Conservation (phyloP, 768 basidiomycete genomes). For the Crepidotus variabilis region DNA sequence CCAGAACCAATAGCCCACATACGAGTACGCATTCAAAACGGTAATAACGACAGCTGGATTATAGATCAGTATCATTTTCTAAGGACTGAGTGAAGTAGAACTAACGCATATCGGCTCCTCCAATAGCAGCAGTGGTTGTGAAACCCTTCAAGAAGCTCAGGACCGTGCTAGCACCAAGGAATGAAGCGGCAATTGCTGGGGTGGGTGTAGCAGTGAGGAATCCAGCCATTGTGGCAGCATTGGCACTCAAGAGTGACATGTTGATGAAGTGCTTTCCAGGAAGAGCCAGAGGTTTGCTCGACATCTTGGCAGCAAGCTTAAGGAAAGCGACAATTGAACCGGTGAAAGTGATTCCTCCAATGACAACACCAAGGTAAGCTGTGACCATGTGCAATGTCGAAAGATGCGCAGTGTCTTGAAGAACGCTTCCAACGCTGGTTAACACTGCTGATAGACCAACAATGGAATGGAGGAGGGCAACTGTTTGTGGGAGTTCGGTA, state of each 20-base stretch:
- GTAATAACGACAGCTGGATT: slow-evolving; percentile 80
- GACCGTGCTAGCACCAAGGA: slow-evolving; percentile 66
- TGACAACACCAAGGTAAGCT: slow-evolving; percentile 82
- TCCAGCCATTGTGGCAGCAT: slow-evolving; percentile 69
- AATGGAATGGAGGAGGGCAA: slow-evolving; percentile 79
- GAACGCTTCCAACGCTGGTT: slow-evolving; percentile 79
- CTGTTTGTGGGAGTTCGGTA: slow-evolving; percentile 82
- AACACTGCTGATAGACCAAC: slow-evolving; percentile 88
- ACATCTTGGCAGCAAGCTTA: slow-evolving; percentile 81
- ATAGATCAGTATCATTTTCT: slow-evolving; percentile 7
- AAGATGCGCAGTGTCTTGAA: slow-evolving; percentile 65
- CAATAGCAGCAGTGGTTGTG: slow-evolving; percentile 89
- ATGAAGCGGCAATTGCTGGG: slow-evolving; percentile 74
- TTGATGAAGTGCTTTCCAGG: slow-evolving; percentile 82
- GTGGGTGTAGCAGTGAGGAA: slow-evolving; percentile 72
- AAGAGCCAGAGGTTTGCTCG: slow-evolving; percentile 65
- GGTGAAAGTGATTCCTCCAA: slow-evolving; percentile 87
- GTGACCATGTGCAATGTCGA: slow-evolving; percentile 75
- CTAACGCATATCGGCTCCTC: slow-evolving; percentile 92
- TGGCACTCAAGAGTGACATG: slow-evolving; percentile 63
- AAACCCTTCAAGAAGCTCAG: slow-evolving; percentile 84
- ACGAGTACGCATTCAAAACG: slow-evolving; percentile 86
- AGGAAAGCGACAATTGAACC: slow-evolving; percentile 88
- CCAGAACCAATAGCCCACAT: slow-evolving; percentile 11
- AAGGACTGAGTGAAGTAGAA: slow-evolving; percentile 12